These are phyloP conservation scores for Candida nitratophila DNA, from an alignment of 805 yeast genomes.

Conservation along the genomic window DNA sequence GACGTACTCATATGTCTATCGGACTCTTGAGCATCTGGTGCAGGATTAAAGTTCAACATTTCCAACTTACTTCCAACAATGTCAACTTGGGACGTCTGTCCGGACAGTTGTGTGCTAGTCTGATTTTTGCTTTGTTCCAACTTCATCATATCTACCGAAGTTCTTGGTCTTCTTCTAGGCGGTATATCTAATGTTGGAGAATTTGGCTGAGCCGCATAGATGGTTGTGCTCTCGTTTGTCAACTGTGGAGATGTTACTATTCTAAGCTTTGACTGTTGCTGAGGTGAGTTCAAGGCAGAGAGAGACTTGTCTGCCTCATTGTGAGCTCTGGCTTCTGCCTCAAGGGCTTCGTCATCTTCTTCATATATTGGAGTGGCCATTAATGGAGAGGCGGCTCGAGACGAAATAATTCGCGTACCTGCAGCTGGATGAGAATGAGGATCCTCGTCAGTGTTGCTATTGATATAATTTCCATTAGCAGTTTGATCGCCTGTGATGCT, in stretches of 20 bases:
- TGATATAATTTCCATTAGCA: background rate
- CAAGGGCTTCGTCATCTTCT: constrained; percentile 12
- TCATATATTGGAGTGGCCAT: constrained; percentile 13
- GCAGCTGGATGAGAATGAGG: constrained; percentile 7
- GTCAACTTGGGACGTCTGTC: background rate
- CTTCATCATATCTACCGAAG: background rate
- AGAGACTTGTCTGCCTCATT: background rate
- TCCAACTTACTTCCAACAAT: constrained; percentile 2
- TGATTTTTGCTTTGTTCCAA: background rate
- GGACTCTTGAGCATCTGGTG: background rate
- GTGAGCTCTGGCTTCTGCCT: background rate
- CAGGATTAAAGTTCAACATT: background rate
- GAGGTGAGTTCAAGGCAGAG: background rate
- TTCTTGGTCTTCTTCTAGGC: background rate
- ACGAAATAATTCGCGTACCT: background rate
- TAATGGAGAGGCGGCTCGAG: constrained; percentile 11
- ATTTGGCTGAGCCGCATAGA: background rate
- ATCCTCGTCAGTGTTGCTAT: too few species aligned
- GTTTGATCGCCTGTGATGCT: constrained; percentile 9
- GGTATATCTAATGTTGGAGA: background rate
- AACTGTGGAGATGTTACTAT: background rate
- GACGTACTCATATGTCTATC: constrained; percentile 12
- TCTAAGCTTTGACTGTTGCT: background rate
- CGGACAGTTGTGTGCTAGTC: background rate
- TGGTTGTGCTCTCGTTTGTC: background rate